These are phyloP conservation scores for Pichia sp. DNA, from an alignment of 1,139 yeast genomes.

Conservation along the genomic window DNA sequence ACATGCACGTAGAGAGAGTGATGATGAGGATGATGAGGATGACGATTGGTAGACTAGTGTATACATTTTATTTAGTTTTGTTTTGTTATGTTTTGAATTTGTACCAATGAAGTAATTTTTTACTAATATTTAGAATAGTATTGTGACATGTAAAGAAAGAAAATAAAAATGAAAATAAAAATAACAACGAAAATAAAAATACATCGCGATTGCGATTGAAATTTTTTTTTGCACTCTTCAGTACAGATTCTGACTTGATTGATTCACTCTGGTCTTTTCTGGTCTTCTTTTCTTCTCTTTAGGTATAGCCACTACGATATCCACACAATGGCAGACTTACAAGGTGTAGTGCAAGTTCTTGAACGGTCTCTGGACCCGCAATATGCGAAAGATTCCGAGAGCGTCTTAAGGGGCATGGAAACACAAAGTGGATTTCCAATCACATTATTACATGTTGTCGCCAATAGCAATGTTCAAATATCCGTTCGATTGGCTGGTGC, in stretches of 20 bases:
- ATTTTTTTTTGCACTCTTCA: no score
- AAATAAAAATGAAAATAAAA: no score
- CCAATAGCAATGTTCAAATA: slow-evolving; percentile 47
- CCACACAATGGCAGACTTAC: slow-evolving; percentile 25
- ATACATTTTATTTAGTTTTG: slow-evolving; percentile 8
- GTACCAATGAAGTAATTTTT: not conserved
- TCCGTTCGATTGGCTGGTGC: slow-evolving; percentile 83
- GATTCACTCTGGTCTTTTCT: no score
- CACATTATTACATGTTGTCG: slow-evolving; percentile 69
- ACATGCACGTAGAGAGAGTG: slow-evolving; percentile 72
- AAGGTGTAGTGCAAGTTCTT: slow-evolving; percentile 39
- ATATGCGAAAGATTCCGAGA: slow-evolving; percentile 57
- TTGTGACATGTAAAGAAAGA: no score
- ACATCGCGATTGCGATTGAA: no score
- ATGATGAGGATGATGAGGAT: slow-evolving; percentile 70
- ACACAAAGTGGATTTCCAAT: slow-evolving; percentile 66
- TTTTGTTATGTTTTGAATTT: slow-evolving; percentile 1
- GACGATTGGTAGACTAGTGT: slow-evolving; percentile 45
- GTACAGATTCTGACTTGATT: no score
- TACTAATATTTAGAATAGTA: no score
- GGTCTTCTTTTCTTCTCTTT: no score
- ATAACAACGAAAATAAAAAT: no score
- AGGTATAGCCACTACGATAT: no score
- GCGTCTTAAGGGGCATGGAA: slow-evolving; percentile 55
- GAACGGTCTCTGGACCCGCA: slow-evolving; percentile 47